These are phyloP conservation scores for Tetradesmus lagerheimii DNA, from an alignment of 139 green algal species.

Conservation along the genomic window DNA sequence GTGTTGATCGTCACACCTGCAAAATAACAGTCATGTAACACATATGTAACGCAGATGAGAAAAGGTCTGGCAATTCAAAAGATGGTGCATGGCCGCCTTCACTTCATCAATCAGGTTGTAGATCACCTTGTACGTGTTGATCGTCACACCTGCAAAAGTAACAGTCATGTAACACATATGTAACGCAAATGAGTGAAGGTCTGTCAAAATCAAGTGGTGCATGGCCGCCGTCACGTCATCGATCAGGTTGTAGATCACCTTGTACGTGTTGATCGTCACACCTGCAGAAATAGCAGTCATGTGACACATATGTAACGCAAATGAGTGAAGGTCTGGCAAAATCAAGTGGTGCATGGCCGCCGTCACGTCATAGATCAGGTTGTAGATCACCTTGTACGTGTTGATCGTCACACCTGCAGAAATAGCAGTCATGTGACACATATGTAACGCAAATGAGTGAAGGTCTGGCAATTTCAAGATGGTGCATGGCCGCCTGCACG, in stretches of 20 bases:
- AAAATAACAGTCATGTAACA: not conserved
- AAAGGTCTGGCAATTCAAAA: too few relatives aligned
- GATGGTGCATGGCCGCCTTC: constrained; percentile 94
- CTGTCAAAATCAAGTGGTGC: too few relatives aligned
- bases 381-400: constrained; percentile 96
- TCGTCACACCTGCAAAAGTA: constrained; percentile 57
- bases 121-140: constrained; percentile 92
- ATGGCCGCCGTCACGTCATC: constrained; percentile 96
- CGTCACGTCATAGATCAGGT: constrained; percentile 96
- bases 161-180: not conserved
- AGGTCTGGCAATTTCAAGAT: too few relatives aligned
- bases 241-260: constrained; percentile 98
- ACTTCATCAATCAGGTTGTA: constrained; percentile 98
- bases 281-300: too few relatives aligned
- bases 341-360: too few relatives aligned
- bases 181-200: too few relatives aligned
- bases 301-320: too few relatives aligned
- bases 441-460: too few relatives aligned
- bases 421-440: too few relatives aligned
- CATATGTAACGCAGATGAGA: too few relatives aligned
- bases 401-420: constrained; percentile 67
- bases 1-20: constrained; percentile 71
- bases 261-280: constrained; percentile 79
- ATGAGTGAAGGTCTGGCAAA: too few relatives aligned
- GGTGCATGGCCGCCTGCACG: too few relatives aligned